Base-by-base conservation (phyloP, 495 filamentous ascomycete genomes). In the Darksidea phi region DNA sequence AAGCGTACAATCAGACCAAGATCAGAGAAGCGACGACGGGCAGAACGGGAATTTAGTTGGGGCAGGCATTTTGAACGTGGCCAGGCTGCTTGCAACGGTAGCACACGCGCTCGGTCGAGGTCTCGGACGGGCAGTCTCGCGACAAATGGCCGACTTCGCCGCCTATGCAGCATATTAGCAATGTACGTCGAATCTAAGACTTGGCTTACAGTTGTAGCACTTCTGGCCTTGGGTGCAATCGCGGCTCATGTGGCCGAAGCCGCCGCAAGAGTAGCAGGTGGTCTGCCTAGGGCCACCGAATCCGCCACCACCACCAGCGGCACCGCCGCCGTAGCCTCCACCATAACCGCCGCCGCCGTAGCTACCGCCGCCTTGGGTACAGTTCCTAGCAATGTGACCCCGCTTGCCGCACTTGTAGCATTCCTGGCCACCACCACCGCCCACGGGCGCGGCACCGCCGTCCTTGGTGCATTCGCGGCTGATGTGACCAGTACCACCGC, bases 371-470 rank as follows among this genome's bases (percentile, higher is more conserved):
- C 72, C 70, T 75, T 92, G 83, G 67, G 85, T 77, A 85, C 94
- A 97, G 82, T 94, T 95, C 59, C 95, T 90, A 47, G 94, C 94
- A 74, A 97, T 97, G 82, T 97, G 94, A 57, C 94, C 95, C 57
- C 92, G 82, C 79, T 96, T 89, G 50, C 91, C 92, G 78, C 95
- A 98, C 86, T 97, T 97, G 87, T 98, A 98, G 86, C 94, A 98
- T 75, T 97, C 87, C 69, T 88, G 84, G 48, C 82, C 81, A 17
- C 73, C 79, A 55, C 77, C 74, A 55, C 76, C 79, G 65, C 72
- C 71, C 45, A 77, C 77, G 64, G 81, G 80, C 57, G 79, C 28
- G 10, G 28, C 76, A 56, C 75, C 72, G 41, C 78, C 73, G 17
- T 67, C 67, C 69, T 86, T 82, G 56, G 79, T 79, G 80, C 95